Evolutionary conservation across 2,329 filamentous ascomycete genomes (phyloP).

Genomic region (Chaetomium globosum): DNA sequence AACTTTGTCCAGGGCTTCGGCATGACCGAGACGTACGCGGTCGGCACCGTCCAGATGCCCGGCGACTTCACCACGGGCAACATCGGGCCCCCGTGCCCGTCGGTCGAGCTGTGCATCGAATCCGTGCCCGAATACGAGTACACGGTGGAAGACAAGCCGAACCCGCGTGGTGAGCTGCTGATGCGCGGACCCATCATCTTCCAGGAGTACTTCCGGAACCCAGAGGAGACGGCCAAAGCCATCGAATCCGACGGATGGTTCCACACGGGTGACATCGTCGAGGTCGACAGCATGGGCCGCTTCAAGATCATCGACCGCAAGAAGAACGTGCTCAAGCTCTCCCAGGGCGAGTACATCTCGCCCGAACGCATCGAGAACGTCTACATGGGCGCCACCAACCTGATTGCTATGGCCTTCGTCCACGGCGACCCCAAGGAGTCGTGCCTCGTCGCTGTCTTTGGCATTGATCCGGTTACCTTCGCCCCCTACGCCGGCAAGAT

Average conservation of each 20-base stretch:
- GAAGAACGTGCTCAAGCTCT: slow-evolving; percentile 99
- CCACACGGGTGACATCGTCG: slow-evolving; percentile 88
- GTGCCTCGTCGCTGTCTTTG: slow-evolving; percentile 82
- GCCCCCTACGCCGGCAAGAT: slow-evolving; percentile 78
- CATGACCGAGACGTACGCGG: slow-evolving; percentile 89
- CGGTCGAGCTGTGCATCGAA: slow-evolving; percentile 74
- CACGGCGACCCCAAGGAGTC: slow-evolving; percentile 87
- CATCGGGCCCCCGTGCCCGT: slow-evolving; percentile 72
- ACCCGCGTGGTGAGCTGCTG: slow-evolving; percentile 86
- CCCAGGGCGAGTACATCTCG: slow-evolving; percentile 97
- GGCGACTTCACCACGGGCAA: slow-evolving; percentile 77
- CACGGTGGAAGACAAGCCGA: slow-evolving; percentile 79
- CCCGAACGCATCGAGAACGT: slow-evolving; percentile 97
- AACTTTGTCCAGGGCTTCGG: slow-evolving; percentile 87
- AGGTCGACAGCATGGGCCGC: slow-evolving; percentile 80
- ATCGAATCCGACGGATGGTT: slow-evolving; percentile 94
- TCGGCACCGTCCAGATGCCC: slow-evolving; percentile 67
- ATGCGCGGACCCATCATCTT: slow-evolving; percentile 81
- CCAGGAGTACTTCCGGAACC: slow-evolving; percentile 85
- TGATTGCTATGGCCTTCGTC: slow-evolving; percentile 80
- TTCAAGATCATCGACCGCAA: slow-evolving; percentile 93
- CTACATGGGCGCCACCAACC: slow-evolving; percentile 77
- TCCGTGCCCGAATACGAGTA: slow-evolving; percentile 97
- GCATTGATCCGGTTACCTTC: slow-evolving; percentile 82
- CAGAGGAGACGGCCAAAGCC: slow-evolving; percentile 80